Percentiles rank a stretch among this genome's conserved stretches.
Conservation (phyloP, 495 filamentous ascomycete species). For the Parathielavia hyrcaniae region DNA sequence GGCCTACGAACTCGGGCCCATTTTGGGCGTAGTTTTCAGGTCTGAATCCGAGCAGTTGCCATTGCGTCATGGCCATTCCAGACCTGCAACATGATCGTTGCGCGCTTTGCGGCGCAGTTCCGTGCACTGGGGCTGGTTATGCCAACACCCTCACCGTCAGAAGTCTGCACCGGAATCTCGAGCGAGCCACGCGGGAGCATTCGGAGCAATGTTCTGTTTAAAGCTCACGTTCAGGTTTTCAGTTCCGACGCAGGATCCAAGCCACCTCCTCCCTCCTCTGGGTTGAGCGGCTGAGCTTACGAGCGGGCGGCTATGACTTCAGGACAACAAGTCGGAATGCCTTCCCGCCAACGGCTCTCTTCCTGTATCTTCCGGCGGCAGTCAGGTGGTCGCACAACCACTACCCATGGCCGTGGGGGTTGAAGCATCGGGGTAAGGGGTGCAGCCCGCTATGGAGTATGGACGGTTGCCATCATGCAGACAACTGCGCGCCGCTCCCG, state of each 20-base stretch:
- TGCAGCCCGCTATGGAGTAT: too few relatives aligned
- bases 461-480: constrained; percentile 16
- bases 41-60: too few relatives aligned
- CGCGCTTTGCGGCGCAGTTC: too few relatives aligned
- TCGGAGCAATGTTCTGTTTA: neutral
- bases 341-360: neutral
- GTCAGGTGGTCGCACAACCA: constrained; percentile 3
- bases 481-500: constrained; percentile 20
- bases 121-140: too few relatives aligned
- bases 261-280: neutral
- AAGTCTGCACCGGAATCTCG: neutral
- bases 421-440: neutral
- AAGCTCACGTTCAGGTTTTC: neutral
- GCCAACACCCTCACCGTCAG: neutral
- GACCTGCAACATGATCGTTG: too few relatives aligned
- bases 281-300: neutral
- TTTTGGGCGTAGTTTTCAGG: too few relatives aligned
- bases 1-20: too few relatives aligned
- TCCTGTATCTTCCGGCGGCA: neutral
- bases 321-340: neutral
- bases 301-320: neutral
- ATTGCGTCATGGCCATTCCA: too few relatives aligned
- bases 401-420: neutral
- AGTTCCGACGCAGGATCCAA: neutral
- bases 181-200: neutral